Evolutionary conservation across 2,329 filamentous ascomycete species (phyloP).

Genomic region (Cercospora nicotianae): DNA sequence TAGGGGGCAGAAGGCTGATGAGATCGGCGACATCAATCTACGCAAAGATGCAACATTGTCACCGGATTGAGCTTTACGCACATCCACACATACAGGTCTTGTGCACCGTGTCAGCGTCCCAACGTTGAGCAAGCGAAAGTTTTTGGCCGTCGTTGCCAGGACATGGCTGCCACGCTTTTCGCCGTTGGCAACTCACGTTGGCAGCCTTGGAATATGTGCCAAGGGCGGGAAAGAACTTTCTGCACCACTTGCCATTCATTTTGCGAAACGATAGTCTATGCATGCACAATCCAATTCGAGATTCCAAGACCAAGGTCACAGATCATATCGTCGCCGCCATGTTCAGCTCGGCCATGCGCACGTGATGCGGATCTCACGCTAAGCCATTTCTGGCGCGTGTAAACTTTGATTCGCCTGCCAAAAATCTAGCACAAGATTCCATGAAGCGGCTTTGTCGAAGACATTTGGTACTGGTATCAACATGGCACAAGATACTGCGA

Average conservation of each 20-base stretch:
- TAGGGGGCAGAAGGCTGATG: background rate
- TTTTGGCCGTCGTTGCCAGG: background rate
- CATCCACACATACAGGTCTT: background rate
- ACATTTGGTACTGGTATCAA: background rate
- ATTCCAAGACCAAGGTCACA: background rate
- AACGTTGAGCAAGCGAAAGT: background rate
- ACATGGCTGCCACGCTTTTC: background rate
- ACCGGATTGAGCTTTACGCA: background rate
- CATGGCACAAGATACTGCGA: conserved; percentile 26
- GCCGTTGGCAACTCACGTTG: background rate
- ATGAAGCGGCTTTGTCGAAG: background rate
- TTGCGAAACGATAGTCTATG: background rate
- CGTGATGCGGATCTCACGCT: background rate
- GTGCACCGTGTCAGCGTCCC: background rate
- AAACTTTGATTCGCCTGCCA: background rate
- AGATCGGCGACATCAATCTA: background rate
- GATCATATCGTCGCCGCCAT: background rate
- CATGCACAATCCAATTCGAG: background rate
- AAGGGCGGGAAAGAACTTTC: background rate
- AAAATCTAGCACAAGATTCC: background rate
- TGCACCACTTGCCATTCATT: background rate
- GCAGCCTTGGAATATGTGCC: background rate
- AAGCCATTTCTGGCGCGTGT: background rate
- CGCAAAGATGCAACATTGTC: background rate
- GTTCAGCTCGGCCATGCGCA: background rate